Percentiles rank a stretch among this genome's conserved stretches.
These are phyloP conservation scores for Metschnikowia kofuensis DNA, from an alignment of 805 yeast genomes.

Conservation along the genomic window DNA sequence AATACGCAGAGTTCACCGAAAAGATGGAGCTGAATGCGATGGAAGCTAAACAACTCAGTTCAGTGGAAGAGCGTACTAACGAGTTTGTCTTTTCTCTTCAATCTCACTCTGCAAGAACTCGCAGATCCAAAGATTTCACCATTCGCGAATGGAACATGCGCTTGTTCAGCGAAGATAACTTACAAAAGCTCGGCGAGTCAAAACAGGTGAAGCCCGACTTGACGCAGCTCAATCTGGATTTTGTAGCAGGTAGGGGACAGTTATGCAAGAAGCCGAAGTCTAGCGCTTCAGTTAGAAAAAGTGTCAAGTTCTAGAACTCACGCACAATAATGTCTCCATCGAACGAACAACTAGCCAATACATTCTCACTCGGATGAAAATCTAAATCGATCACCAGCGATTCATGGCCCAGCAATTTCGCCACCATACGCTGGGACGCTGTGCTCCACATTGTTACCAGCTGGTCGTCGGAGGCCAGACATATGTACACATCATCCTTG, in stretches of 20 bases:
- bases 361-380: conserved; percentile 42
- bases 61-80: background rate
- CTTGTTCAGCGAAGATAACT: conserved; percentile 30
- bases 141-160: conserved; percentile 26
- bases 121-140: background rate
- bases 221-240: conserved; percentile 21
- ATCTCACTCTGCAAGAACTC: conserved; percentile 23
- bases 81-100: conserved; percentile 9
- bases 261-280: background rate
- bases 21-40: conserved; percentile 9
- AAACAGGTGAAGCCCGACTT: conserved; percentile 22
- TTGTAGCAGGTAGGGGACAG: conserved; percentile 7
- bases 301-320: conserved; percentile 16
- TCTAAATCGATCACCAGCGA: conserved; percentile 64
- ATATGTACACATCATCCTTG: conserved; percentile 35
- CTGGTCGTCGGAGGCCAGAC: conserved; percentile 64
- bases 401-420: conserved; percentile 56
- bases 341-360: conserved; percentile 48
- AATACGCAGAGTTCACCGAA: conserved; percentile 34
- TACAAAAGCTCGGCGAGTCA: conserved; percentile 24
- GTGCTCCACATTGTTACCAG: conserved; percentile 61
- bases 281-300: conserved; percentile 6
- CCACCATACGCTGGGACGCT: conserved; percentile 43
- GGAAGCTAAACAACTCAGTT: background rate
- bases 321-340: conserved; percentile 58